Evolutionary conservation across 179 eudicot species (phyloP).

Genomic region (Actinidia chinensis): DNA sequence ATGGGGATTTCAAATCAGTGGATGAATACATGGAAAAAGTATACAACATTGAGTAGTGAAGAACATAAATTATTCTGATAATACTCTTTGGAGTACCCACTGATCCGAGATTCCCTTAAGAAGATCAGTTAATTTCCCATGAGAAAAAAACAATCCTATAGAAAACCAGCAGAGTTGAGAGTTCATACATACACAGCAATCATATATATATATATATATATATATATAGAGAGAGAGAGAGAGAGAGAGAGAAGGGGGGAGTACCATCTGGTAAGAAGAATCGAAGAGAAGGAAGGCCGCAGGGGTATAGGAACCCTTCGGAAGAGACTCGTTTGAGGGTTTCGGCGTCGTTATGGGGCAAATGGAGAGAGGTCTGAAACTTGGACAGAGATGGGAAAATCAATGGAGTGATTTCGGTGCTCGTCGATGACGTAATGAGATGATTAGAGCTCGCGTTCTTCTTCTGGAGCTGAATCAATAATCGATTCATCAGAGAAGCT

Average conservation of each 20-base stretch:
- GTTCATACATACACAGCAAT: not conserved
- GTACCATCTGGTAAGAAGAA: slow-evolving; percentile 37
- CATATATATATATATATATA: not conserved
- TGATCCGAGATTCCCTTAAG: no score
- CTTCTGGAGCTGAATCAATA: slow-evolving; percentile 14
- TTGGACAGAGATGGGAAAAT: slow-evolving; percentile 26
- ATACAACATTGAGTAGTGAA: no score
- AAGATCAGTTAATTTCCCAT: no score
- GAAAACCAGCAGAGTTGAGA: not conserved
- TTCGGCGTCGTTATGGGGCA: slow-evolving; percentile 26
- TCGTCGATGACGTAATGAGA: slow-evolving; percentile 6
- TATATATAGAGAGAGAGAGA: no score
- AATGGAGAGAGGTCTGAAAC: slow-evolving; percentile 16
- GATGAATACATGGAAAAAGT: no score
- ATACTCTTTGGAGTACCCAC: no score
- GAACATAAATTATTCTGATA: no score
- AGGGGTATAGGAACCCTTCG: slow-evolving; percentile 39
- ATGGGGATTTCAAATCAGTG: no score
- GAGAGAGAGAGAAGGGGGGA: slow-evolving; percentile 5
- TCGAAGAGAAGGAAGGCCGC: slow-evolving; percentile 47
- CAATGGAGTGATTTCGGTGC: slow-evolving; percentile 20
- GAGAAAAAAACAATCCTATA: no score
- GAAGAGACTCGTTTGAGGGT: slow-evolving; percentile 22
- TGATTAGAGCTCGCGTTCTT: not conserved
- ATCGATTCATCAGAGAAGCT: slow-evolving; percentile 22